These are phyloP conservation scores for Babesia gibsoni DNA, from an alignment of 169 alveolate genomes.

Conservation along the genomic window DNA sequence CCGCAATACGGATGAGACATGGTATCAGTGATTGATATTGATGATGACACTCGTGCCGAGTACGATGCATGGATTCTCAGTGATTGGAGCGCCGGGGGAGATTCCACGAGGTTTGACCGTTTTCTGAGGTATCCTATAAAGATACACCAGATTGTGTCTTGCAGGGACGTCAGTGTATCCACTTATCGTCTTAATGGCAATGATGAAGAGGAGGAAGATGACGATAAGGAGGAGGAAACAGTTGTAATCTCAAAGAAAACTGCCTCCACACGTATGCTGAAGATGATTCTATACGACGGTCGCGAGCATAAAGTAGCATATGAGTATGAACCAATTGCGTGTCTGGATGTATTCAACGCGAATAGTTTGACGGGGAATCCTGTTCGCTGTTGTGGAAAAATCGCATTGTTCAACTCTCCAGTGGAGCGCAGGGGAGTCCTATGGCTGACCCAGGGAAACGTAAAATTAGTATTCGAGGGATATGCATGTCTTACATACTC, in stretches of 20 bases:
- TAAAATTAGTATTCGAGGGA: constrained; percentile 58
- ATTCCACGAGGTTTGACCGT: constrained; percentile 7
- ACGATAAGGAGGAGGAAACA: constrained; percentile 19
- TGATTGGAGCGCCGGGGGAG: constrained; percentile 44
- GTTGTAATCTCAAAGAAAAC: neutral
- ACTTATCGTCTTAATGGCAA: constrained; percentile 18
- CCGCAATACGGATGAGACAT: too few species aligned
- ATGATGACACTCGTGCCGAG: constrained; percentile 2
- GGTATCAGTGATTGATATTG: too few species aligned
- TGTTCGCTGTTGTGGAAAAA: constrained; percentile 53
- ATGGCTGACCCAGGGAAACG: constrained; percentile 54
- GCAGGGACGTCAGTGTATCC: constrained; percentile 32
- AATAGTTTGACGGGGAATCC: constrained; percentile 10
- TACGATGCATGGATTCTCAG: constrained; percentile 19
- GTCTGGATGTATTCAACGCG: constrained; percentile 46
- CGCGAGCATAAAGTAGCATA: constrained; percentile 3
- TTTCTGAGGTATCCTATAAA: neutral
- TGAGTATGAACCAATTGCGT: constrained; percentile 61
- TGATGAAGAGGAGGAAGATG: constrained; percentile 7
- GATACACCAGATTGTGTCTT: constrained; percentile 35
- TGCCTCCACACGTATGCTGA: constrained; percentile 46
- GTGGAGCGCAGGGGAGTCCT: constrained; percentile 27
- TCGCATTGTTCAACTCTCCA: constrained; percentile 43
- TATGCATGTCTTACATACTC: constrained; percentile 11
- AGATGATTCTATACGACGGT: constrained; percentile 42